A percentile compares a stretch with the other conserved stretches of the same genome.
These are phyloP conservation scores for Xylaria acuta DNA, from an alignment of 495 filamentous ascomycete genomes.

Conservation along the genomic window DNA sequence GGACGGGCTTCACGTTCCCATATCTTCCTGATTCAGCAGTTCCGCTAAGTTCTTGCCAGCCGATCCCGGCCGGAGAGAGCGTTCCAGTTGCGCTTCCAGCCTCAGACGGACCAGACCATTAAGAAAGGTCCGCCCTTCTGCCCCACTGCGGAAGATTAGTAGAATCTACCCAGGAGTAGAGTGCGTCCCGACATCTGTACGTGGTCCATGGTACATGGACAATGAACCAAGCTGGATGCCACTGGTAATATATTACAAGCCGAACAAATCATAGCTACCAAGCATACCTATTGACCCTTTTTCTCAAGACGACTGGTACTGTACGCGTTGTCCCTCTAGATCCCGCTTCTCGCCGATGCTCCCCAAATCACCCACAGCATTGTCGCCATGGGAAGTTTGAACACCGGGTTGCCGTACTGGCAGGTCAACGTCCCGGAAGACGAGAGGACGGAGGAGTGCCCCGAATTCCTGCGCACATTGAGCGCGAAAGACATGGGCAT, in stretches of 20 bases:
- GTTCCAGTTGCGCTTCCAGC: not conserved
- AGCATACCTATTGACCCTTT: no score
- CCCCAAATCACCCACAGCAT: not conserved
- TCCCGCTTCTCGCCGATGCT: not conserved
- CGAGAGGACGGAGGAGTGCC: conserved; percentile 68
- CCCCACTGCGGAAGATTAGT: conserved; percentile 6
- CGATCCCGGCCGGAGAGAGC: not conserved
- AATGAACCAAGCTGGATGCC: not conserved
- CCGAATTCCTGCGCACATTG: conserved; percentile 66
- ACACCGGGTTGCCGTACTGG: conserved; percentile 69
- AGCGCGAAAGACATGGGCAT: conserved; percentile 63
- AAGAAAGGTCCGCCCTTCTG: not conserved
- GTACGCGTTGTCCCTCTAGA: not conserved
- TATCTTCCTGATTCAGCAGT: not conserved
- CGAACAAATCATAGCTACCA: no score
- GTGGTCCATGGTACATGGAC: not conserved
- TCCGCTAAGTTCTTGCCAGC: not conserved
- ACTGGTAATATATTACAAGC: not conserved
- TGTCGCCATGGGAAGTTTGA: conserved; percentile 39
- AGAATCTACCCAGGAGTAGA: not conserved
- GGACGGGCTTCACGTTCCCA: not conserved
- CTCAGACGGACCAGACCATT: not conserved
- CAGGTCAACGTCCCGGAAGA: conserved; percentile 73
- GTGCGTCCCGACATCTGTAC: not conserved
- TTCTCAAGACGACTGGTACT: not conserved